A percentile compares a stretch with the other conserved stretches of the same genome.
phyloP scores from a whole-genome alignment of 805 yeast genomes.

The Phaffomyces antillensis region DNA sequence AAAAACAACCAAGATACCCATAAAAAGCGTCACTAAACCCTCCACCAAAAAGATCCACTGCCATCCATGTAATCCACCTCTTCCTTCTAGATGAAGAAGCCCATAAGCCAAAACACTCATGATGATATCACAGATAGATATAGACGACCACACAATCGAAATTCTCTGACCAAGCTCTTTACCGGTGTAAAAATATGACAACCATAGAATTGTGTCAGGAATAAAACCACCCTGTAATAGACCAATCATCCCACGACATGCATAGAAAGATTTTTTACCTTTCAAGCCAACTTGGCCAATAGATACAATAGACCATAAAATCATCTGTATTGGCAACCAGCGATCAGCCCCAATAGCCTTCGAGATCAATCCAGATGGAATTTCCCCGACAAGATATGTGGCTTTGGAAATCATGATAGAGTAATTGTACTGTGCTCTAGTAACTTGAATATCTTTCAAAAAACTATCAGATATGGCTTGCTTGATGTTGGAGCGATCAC shows the following conservation, averaged over 20 bases:
- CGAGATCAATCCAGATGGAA: conserved; percentile 58
- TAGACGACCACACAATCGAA: conserved; percentile 53
- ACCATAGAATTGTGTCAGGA: conserved; percentile 56
- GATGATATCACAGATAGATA: conserved; percentile 38
- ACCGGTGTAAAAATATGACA: conserved; percentile 59
- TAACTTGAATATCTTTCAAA: conserved; percentile 42
- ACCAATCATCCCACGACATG: conserved; percentile 46
- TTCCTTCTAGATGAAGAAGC: conserved; percentile 42
- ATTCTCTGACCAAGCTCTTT: conserved; percentile 53
- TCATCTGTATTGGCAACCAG: conserved; percentile 54
- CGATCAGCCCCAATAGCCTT: conserved; percentile 55
- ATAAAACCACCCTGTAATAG: conserved; percentile 61
- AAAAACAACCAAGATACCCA: conserved; percentile 43
- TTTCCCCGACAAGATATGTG: conserved; percentile 52
- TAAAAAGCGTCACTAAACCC: conserved; percentile 47
- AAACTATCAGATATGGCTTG: conserved; percentile 56
- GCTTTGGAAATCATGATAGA: conserved; percentile 45
- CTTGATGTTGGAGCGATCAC: conserved; percentile 49
- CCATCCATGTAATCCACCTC: conserved; percentile 48
- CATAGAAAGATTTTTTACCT: conserved; percentile 35
- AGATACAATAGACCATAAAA: conserved; percentile 51
- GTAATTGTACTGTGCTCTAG: conserved; percentile 48
- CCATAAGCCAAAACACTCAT: conserved; percentile 39
- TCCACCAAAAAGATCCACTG: conserved; percentile 61
- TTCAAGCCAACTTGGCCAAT: conserved; percentile 41